Base-by-base conservation (phyloP, 2,329 filamentous ascomycete genomes). In the Lecanicillium sp. region DNA sequence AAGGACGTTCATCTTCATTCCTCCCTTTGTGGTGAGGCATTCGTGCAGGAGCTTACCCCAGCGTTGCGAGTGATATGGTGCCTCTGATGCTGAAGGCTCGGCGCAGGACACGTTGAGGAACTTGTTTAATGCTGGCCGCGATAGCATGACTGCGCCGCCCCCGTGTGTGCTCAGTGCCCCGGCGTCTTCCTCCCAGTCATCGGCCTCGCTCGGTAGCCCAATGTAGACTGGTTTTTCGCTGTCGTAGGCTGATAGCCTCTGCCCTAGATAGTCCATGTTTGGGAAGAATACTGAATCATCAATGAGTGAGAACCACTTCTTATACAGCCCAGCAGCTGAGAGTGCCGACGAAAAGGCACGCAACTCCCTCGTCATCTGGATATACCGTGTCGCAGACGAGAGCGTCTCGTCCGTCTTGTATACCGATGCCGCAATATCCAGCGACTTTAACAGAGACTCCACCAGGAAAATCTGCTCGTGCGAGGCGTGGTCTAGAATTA, bases 221-320 rank as follows among this genome's bases (percentile, higher is more conserved):
- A 71, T 41, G 45, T 65, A 69, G 12, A 64, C 42, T 33, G 60
- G 52, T 6, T 56, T 43, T 7, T 44, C 46, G 1, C 56, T 43
- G 33, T 61, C 54, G 40, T 62, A 62, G 1, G 49, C 39, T n/a
- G 51, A 52, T 3, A 72, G 56, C 5, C 55, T 57, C 18, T 56
- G 47, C 4, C 66, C 49, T 8, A 72, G 59, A 30, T 58, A 53
- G 1, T 54, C 50, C 22, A 69, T 47, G 28, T 61, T 62, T 1
- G 68, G 66, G 33, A 72, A 58, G 47, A 71, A 71, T 35, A 69
- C 53, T 39, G 64, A 60, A 44, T 71, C 66, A 22, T 72, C 68
- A 2, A 71, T 46, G 2, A 71, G 52, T 1, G 58, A 66, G 28
- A 63, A 61, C 55, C 64, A 69, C 31, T 50, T 55, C 54, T 66